Evolutionary conservation across 1,284 basidiomycete species (phyloP), one percentile per base, ranked within the genome.

Genomic region (Kwoniella shivajii): DNA sequence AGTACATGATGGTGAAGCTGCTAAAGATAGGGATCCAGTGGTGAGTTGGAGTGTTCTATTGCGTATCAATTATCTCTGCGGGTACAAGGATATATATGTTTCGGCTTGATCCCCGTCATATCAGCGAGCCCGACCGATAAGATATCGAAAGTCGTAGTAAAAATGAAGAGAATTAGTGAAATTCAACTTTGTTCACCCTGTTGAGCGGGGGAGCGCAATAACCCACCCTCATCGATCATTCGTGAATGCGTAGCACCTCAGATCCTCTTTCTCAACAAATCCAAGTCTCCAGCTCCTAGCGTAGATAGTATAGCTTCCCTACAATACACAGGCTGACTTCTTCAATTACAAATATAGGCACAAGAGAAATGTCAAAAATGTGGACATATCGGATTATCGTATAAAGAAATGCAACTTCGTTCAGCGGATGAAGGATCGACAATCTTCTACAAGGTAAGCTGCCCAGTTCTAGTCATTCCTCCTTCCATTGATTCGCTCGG

Each of bases 291-390:
- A n/a, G n/a, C n/a, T n/a, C n/a, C n/a, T n/a, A n/a, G n/a, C n/a
- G n/a, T n/a, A n/a, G n/a, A n/a, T n/a, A n/a, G n/a, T n/a, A n/a
- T n/a, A n/a, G n/a, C n/a, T n/a, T n/a, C n/a, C n/a, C n/a, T n/a
- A n/a, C n/a, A n/a, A n/a, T n/a, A n/a, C n/a, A n/a, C n/a, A n/a
- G n/a, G n/a, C n/a, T 45, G 29, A 34, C 30, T 6, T n/a, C 18
- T 34, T 30, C 2, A 42, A n/a, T 1, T 33, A 18, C 6, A n/a
- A n/a, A n/a, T 49, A 0, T 49, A 96, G 89, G 90, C 92, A 34
- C 86, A 89, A 52, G 95, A 98, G 77, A 89, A 88, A 77, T 99
- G 96, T 73, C 92, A 92, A 0, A 84, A 85, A 49, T 99, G 95
- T 71, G 90, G 90, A 38, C 85, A 92, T 77, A 80, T 86, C 64